A percentile compares a stretch with the other conserved stretches of the same genome.
Conservation (phyloP, 495 filamentous ascomycete species). For the Haplographium delicatum region DNA sequence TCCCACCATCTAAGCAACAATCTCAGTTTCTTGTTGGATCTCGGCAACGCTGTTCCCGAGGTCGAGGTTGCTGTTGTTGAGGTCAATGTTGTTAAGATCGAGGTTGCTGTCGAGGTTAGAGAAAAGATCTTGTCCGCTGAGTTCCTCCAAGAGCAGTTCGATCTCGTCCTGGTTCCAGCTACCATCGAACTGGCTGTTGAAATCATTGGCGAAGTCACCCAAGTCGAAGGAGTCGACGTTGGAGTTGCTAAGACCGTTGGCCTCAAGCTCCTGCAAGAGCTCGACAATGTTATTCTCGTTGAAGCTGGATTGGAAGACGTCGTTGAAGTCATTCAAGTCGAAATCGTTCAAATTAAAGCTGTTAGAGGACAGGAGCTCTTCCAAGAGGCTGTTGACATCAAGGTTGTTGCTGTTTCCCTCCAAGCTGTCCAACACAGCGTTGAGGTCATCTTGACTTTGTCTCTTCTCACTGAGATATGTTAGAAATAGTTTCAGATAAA, state of each 20-base stretch:
- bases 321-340: conserved; percentile 1
- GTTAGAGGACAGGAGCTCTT: neutral
- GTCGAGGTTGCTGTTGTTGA: neutral
- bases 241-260: neutral
- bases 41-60: neutral
- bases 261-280: neutral
- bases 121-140: neutral
- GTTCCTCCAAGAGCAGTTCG: neutral
- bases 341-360: neutral
- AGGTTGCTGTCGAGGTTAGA: neutral
- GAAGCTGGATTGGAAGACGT: neutral
- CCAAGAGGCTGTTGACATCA: neutral
- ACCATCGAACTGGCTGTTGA: neutral
- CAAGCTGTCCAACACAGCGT: neutral
- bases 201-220: neutral
- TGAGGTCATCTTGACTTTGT: neutral
- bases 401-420: neutral
- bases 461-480: neutral
- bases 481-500: neutral
- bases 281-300: neutral
- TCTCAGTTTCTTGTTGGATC: neutral
- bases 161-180: neutral
- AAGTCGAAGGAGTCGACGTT: neutral
- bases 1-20: neutral
- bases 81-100: neutral